phyloP scores from a whole-genome alignment of 179 eudicot genomes.

The Beta corolliflora region DNA sequence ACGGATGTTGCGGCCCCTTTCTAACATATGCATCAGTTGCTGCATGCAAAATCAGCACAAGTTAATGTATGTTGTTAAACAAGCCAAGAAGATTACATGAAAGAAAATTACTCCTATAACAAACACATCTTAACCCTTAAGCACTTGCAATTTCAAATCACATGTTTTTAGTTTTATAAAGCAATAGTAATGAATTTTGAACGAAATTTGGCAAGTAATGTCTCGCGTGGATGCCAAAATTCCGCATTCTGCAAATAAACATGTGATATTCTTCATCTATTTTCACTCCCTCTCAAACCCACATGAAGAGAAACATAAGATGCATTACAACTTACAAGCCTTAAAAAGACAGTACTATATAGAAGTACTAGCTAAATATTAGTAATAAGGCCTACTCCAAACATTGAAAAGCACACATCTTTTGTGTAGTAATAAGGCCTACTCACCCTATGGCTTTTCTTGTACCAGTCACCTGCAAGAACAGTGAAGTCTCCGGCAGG shows the following conservation, averaged over 20 bases:
- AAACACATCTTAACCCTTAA: not conserved
- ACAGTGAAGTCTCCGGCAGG: constrained; percentile 79
- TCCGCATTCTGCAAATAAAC: no score
- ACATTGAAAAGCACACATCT: not conserved
- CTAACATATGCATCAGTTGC: constrained; percentile 48
- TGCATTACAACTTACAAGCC: no score
- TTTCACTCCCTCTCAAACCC: no score
- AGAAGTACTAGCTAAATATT: no score
- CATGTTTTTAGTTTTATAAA: not conserved
- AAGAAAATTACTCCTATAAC: no score
- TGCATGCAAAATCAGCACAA: constrained; percentile 37
- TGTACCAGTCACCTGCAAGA: constrained; percentile 95
- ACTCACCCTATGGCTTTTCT: constrained; percentile 68
- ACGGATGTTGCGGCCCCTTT: constrained; percentile 59
- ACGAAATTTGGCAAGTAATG: not conserved
- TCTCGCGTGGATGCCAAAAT: not conserved
- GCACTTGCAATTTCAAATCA: not conserved
- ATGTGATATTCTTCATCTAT: no score
- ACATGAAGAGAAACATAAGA: no score
- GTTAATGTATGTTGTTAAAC: not conserved
- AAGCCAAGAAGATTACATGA: not conserved
- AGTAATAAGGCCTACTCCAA: not conserved
- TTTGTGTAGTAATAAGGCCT: not conserved
- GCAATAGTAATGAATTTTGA: not conserved
- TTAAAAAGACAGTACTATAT: no score